These are phyloP conservation scores for Tetrahymena thermophila DNA, from an alignment of 73 alveolate species.

Conservation along the genomic window DNA sequence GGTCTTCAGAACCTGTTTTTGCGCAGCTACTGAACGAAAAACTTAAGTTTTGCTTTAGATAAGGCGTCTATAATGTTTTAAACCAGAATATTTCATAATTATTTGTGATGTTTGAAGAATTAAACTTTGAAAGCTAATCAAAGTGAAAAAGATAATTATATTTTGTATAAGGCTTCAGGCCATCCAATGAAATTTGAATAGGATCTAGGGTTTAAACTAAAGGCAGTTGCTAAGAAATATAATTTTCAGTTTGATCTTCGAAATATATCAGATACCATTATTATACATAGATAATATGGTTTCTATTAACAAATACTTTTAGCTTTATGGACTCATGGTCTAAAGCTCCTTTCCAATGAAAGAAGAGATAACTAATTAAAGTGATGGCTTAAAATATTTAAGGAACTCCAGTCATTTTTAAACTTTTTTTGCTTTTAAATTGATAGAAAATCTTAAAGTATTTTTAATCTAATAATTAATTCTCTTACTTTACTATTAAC, in stretches of 20 bases:
- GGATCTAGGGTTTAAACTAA: neutral
- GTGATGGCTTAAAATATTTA: neutral
- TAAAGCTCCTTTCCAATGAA: neutral
- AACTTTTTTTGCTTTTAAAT: neutral
- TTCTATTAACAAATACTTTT: neutral
- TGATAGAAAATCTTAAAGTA: too few species aligned
- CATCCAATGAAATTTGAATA: neutral
- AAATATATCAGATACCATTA: neutral
- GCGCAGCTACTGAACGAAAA: neutral
- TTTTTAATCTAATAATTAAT: too few species aligned
- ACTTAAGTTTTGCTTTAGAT: neutral
- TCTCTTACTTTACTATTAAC: neutral
- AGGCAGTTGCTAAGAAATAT: neutral
- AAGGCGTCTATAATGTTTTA: neutral
- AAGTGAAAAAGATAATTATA: neutral
- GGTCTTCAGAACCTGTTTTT: neutral
- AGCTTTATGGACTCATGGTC: neutral
- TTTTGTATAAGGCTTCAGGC: neutral
- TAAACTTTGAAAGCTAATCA: neutral
- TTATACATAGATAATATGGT: neutral
- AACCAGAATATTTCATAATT: neutral
- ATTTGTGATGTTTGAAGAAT: neutral
- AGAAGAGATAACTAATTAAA: neutral
- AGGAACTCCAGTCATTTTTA: neutral
- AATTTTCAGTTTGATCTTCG: neutral